Percentiles rank a stretch among this genome's conserved stretches.
Evolutionary conservation across 768 basidiomycete species (phyloP).

Genomic region (Clitopilus passeckerianus): DNA sequence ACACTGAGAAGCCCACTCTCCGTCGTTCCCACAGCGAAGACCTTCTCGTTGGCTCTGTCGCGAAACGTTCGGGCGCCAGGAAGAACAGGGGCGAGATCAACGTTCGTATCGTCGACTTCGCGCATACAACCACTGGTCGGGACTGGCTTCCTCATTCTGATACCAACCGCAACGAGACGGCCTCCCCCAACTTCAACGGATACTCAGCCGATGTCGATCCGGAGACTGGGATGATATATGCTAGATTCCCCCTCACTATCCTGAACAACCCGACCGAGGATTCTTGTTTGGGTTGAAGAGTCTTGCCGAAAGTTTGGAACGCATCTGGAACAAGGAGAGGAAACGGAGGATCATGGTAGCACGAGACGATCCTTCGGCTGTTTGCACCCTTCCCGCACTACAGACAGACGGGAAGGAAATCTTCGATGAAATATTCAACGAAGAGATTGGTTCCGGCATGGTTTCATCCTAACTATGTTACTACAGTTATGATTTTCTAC

Average conservation of each 20-base stretch:
- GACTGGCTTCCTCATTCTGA: slow-evolving; percentile 78
- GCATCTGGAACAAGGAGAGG: slow-evolving; percentile 86
- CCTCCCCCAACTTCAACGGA: slow-evolving; percentile 58
- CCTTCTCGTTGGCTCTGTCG: slow-evolving; percentile 60
- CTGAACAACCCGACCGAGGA: slow-evolving; percentile 86
- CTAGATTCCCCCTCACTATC: slow-evolving; percentile 94
- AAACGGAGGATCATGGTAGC: slow-evolving; percentile 59
- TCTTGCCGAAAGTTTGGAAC: slow-evolving; percentile 69
- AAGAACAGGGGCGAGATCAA: slow-evolving; percentile 88
- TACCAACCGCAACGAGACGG: slow-evolving; percentile 28
- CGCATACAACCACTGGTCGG: slow-evolving; percentile 92
- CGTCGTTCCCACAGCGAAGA: slow-evolving; percentile 82
- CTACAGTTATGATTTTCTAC: not conserved
- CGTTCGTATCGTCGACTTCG: slow-evolving; percentile 97
- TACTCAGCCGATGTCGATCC: slow-evolving; percentile 82
- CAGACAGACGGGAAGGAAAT: slow-evolving; percentile 73
- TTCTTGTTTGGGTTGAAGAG: slow-evolving; percentile 90
- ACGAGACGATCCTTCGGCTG: slow-evolving; percentile 48
- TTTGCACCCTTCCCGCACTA: slow-evolving; percentile 52
- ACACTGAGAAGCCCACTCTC: slow-evolving; percentile 41
- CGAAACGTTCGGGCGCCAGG: slow-evolving; percentile 57
- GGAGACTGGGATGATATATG: slow-evolving; percentile 78
- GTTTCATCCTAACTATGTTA: slow-evolving; percentile 54
- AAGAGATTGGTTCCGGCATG: slow-evolving; percentile 65
- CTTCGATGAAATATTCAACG: slow-evolving; percentile 70